phyloP scores from a whole-genome alignment of 306 rosid genomes.

The Alnus glutinosa region DNA sequence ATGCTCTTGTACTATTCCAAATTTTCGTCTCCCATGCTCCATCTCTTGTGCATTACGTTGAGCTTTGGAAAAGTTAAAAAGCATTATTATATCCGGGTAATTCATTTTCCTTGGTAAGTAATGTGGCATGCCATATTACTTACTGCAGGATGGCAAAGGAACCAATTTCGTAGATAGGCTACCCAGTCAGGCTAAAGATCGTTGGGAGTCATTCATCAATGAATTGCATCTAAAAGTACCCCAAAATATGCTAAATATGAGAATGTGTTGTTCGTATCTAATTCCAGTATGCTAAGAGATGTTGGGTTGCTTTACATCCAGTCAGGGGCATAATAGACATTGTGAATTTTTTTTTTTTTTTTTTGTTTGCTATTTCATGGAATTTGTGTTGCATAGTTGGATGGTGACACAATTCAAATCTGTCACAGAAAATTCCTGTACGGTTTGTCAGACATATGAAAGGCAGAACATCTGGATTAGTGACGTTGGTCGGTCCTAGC shows the following conservation, averaged over 20 bases:
- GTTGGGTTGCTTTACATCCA: not conserved
- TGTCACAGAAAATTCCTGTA: slow-evolving; percentile 74
- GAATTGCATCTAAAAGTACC: not conserved
- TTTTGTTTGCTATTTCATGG: not conserved
- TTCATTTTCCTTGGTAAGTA: not conserved
- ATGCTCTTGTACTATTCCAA: not conserved
- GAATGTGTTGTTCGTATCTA: not conserved
- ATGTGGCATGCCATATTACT: not conserved
- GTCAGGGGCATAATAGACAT: not conserved
- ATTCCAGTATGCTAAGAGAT: not conserved
- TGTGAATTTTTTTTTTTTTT: slow-evolving; percentile 11
- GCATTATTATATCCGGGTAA: not conserved
- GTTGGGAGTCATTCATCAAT: not conserved
- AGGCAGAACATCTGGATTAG: slow-evolving; percentile 53
- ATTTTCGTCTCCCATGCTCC: not conserved
- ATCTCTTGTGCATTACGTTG: not conserved
- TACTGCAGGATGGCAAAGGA: not conserved
- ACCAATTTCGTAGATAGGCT: not conserved
- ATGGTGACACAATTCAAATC: slow-evolving; percentile 29
- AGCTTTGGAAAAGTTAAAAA: not conserved
- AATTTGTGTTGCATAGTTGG: slow-evolving; percentile 20
- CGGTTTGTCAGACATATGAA: slow-evolving; percentile 56
- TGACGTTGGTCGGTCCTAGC: slow-evolving; percentile 73
- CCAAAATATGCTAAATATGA: not conserved
- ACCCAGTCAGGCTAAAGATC: not conserved